Evolutionary conservation across 345 rosid species (phyloP), one percentile per base, ranked within the genome.

Genomic region (Stellera chamaejasme): DNA sequence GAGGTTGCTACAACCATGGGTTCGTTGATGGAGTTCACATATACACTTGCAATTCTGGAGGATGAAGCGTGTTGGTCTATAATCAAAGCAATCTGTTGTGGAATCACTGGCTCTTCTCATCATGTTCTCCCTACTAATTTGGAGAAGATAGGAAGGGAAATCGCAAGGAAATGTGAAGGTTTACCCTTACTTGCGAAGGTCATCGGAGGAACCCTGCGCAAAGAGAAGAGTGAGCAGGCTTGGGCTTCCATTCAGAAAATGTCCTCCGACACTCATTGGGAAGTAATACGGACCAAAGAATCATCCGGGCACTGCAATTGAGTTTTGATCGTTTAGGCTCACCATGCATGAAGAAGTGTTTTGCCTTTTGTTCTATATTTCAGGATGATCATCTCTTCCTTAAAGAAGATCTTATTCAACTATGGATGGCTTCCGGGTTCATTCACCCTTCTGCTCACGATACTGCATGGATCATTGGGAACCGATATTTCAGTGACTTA

Each of bases 351-450:
- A 60, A 50, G 50, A 48, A 60, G 13, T 60, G 56, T 43, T 60
- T 60, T 42, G 55, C 43, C 9, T 60, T 19, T n/a, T 60, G 64
- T 50, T 50, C 64, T 0, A 26, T 60, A 9, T 60, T 60, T 1
- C 64, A 48, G 1, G 52, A 43, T 2, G 64, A 60, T 51, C 51
- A 13, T 27, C 8, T 0, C 12, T 43, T 60, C 25, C 11, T 26
- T 13, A 60, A 6, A 49, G 57, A 51, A 16, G 11, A 50, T 15
- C 16, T 60, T 19, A 51, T 70, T 41, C 63, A 53, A 8, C 27
- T 59, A 10, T 72, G 76, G 76, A 67, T 72, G 66, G 72, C 72
- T 45, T 46, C 59, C 46, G 72, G 72, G 1, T 72, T 45, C 25
- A 45, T 72, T 51, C 44, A 50, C 13, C 48, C 44, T 8, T 12